phyloP scores from a whole-genome alignment of 2,329 filamentous ascomycete genomes.

The Polychaeton citri region DNA sequence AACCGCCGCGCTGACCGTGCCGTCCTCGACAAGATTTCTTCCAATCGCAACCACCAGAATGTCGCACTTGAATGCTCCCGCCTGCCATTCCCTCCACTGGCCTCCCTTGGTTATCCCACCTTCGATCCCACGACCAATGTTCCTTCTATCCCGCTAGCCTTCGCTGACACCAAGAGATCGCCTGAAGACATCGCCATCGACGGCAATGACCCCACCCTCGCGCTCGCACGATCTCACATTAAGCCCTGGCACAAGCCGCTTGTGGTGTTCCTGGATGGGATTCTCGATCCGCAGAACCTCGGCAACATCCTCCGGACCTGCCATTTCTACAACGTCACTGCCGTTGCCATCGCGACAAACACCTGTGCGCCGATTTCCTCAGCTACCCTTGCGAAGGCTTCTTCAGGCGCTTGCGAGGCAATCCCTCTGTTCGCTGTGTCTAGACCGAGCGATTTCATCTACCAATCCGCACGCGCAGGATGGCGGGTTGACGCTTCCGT shows the following conservation, averaged over 20 bases:
- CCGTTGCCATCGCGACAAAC: slow-evolving; percentile 61
- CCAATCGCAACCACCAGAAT: slow-evolving; percentile 77
- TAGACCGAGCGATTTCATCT: slow-evolving; percentile 56
- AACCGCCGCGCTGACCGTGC: not conserved
- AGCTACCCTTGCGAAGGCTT: slow-evolving; percentile 72
- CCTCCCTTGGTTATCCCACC: slow-evolving; percentile 20
- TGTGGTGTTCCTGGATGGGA: slow-evolving; percentile 59
- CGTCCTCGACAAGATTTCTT: slow-evolving; percentile 64
- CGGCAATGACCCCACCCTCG: slow-evolving; percentile 40
- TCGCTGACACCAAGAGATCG: slow-evolving; percentile 53
- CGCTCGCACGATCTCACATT: slow-evolving; percentile 27
- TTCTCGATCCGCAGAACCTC: slow-evolving; percentile 73
- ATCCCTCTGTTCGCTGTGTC: slow-evolving; percentile 59
- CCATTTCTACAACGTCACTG: slow-evolving; percentile 80
- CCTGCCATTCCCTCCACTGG: slow-evolving; percentile 44
- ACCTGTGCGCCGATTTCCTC: slow-evolving; percentile 61
- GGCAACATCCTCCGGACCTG: slow-evolving; percentile 81
- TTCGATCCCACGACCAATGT: slow-evolving; percentile 20
- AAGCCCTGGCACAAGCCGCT: slow-evolving; percentile 47
- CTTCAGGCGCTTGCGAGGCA: slow-evolving; percentile 74
- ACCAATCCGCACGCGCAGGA: slow-evolving; percentile 51
- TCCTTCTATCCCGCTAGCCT: slow-evolving; percentile 39
- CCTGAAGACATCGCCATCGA: slow-evolving; percentile 64
- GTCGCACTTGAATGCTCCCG: slow-evolving; percentile 77
- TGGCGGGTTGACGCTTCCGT: slow-evolving; percentile 77